Evolutionary conservation across 75 land plant species (phyloP).

Genomic region (Ceratopteris richardii): DNA sequence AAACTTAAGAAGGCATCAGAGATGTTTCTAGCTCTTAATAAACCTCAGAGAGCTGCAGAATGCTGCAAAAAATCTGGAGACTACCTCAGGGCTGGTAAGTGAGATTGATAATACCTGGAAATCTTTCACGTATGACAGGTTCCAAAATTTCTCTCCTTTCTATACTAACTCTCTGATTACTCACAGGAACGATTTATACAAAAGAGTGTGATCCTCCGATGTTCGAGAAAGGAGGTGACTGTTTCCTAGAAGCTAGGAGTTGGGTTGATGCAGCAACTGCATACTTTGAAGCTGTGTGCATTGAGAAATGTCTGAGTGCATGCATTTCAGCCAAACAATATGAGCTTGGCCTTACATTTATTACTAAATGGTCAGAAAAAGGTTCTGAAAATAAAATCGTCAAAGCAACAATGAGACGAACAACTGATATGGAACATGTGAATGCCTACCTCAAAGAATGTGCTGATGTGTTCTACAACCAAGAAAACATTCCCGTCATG

Average conservation of each 20-base stretch:
- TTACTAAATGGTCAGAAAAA: slow-evolving; percentile 9
- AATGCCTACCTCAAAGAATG: slow-evolving; percentile 29
- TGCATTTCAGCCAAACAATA: slow-evolving; percentile 16
- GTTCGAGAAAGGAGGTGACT: slow-evolving; percentile 48
- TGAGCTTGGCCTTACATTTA: slow-evolving; percentile 14
- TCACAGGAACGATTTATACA: slow-evolving; percentile 32
- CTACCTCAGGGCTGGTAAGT: slow-evolving; percentile 51
- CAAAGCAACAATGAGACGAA: too few species aligned
- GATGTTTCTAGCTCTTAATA: slow-evolving; percentile 33
- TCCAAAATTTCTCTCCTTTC: neutral
- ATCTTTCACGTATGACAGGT: too few species aligned
- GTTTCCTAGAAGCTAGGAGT: slow-evolving; percentile 38
- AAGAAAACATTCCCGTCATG: slow-evolving; percentile 24
- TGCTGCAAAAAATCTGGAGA: slow-evolving; percentile 43
- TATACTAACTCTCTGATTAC: slow-evolving; percentile 3
- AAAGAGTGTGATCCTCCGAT: slow-evolving; percentile 33
- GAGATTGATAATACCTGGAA: neutral
- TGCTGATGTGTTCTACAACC: slow-evolving; percentile 28
- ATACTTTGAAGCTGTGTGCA: slow-evolving; percentile 28
- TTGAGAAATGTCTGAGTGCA: slow-evolving; percentile 33
- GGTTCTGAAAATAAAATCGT: too few species aligned
- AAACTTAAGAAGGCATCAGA: slow-evolving; percentile 40
- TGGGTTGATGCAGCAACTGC: slow-evolving; percentile 44
- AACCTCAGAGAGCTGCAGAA: slow-evolving; percentile 43
- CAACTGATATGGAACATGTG: slow-evolving; percentile 8